Evolutionary conservation across 768 basidiomycete species (phyloP), one percentile per base, ranked within the genome.

Genomic region (Pleurotus tuoliensis): DNA sequence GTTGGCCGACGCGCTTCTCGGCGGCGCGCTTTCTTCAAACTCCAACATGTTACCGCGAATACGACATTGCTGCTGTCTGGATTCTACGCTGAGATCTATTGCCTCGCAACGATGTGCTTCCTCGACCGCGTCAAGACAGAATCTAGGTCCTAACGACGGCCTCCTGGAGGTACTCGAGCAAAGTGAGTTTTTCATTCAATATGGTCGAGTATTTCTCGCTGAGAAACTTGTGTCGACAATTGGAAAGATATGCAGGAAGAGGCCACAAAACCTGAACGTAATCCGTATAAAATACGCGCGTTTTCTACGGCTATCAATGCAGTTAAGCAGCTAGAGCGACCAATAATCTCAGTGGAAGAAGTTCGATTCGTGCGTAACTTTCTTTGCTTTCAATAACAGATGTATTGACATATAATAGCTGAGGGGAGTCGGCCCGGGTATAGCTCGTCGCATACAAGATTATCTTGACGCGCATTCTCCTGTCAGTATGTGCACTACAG

Each of bases 231-330:
- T 34, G 2, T 9, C 9, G 30, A 9, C 8, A 20, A 22, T 43
- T 24, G 62, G 24, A 39, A 41, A 77, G 82, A 76, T 63, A 72
- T 75, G 65, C 64, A 75, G 46, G 72, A 75, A 15, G 82, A 82
- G 59, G 68, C 72, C n/a, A 47, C 60, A 5, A 70, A 69, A 11
- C 56, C 62, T 15, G 56, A 56, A 12, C 56, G 69, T n/a, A 83
- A 82, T 58, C 58, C 58, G 4, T 82, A 73, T 70, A 83, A 81
- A 69, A 66, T 83, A 15, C 72, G 74, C 53, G 79, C 82, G 18
- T 83, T 79, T 59, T 67, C 69, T 44, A 73, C 67, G 56, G 82
- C 82, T 3, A 81, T 84, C 53, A 67, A 66, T 6, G 68, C 67
- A 27, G 71, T 84, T 44, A 59, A 67, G 25, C 60, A 67, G 39